These are phyloP conservation scores for Theileria parva DNA, from an alignment of 169 alveolate species.

Conservation along the genomic window DNA sequence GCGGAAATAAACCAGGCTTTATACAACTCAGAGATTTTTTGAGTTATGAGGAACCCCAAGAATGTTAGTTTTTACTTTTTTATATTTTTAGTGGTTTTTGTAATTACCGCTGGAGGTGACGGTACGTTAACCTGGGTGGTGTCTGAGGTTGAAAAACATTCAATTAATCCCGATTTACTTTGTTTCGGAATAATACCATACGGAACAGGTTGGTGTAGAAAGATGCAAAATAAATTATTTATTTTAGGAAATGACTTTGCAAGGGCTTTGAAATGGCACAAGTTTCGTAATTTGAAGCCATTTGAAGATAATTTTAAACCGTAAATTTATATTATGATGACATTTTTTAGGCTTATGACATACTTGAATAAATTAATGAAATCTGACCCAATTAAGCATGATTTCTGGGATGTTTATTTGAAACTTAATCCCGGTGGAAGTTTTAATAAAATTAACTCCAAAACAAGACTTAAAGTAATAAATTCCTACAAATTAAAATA, in stretches of 20 bases:
- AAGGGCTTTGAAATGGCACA: slow-evolving; percentile 88
- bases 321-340: slow-evolving; percentile 15
- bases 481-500: slow-evolving; percentile 37
- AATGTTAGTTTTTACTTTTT: slow-evolving; percentile 3
- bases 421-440: slow-evolving; percentile 83
- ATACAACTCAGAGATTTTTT: slow-evolving; percentile 38
- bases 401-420: slow-evolving; percentile 86
- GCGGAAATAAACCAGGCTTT: slow-evolving; percentile 82
- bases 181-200: slow-evolving; percentile 90
- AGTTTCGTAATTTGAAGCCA: slow-evolving; percentile 72
- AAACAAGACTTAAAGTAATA: slow-evolving; percentile 69
- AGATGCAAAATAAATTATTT: not conserved
- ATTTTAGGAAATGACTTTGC: slow-evolving; percentile 89
- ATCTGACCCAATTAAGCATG: slow-evolving; percentile 82
- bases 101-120: slow-evolving; percentile 94
- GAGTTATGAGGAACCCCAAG: slow-evolving; percentile 16
- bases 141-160: slow-evolving; percentile 78
- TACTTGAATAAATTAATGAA: slow-evolving; percentile 73
- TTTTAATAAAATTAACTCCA: slow-evolving; percentile 77
- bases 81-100: slow-evolving; percentile 51
- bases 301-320: slow-evolving; percentile 77
- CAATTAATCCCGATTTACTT: slow-evolving; percentile 71
- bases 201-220: slow-evolving; percentile 85
- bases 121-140: slow-evolving; percentile 93
- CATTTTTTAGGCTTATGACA: slow-evolving; percentile 62